Evolutionary conservation across 1,284 basidiomycete genomes (phyloP), one percentile per base, ranked within the genome.

Genomic region (Trichosporon inkin): DNA sequence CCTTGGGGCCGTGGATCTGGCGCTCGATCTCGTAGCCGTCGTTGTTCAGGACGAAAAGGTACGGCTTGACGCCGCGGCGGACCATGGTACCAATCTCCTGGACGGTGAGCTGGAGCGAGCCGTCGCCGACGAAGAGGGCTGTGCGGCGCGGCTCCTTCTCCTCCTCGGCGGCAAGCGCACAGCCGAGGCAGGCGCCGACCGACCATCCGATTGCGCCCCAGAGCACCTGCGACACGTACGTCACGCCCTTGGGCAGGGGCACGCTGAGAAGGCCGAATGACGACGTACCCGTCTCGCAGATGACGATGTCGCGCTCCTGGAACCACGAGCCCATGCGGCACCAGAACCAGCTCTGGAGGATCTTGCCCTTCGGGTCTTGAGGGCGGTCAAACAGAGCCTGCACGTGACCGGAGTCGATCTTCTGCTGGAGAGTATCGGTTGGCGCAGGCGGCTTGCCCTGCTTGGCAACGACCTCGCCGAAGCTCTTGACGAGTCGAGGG

Each of bases 11-110:
- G 71, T 79, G 71, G 58, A 80, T 84, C 71, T 84, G 85, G 22
- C 89, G 83, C 80, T 96, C 92, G 63, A 95, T 92, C 49, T 87
- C 87, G 76, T 92, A 94, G 0, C 93, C 93, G 57, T 85, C 85
- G 78, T 97, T 94, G 81, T 93, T 92, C 57, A 96, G 81, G 13
- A 97, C 81, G 56, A 81, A 81, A 47, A 81, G 62, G 67, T 80
- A 79, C 1, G 80, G 79, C 55, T 65, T 71, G 17, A 80, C 66
- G 19, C 75, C 76, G 49, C 75, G 71, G 54, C 78, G 72, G 51
- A 82, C 72, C 79, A 82, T 80, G 3, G 81, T 82, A 7, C 78
- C 78, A 55, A 83, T 76, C 67, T 82, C 81, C 67, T 82, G 81
- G 2, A 76, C 53, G 2, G 75, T 76, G 8, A 83, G 70, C 67